Conservation (phyloP, 2,329 filamentous ascomycete genomes). For the Pseudomassariella vexata region DNA sequence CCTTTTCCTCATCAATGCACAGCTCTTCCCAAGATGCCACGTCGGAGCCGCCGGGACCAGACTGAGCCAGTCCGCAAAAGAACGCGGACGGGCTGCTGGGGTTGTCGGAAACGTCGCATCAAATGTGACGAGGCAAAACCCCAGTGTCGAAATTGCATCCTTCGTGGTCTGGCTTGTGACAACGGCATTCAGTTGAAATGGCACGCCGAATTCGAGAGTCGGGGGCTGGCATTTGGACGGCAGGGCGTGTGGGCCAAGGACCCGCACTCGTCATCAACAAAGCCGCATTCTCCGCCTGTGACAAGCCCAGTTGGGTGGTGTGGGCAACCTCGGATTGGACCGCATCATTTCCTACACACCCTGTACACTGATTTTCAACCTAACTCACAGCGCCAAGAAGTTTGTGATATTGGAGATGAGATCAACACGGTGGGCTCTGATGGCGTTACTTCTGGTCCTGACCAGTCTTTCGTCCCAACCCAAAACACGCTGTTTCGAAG, state of each 20-base stretch:
- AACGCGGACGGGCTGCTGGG: constrained; percentile 4
- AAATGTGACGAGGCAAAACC: constrained; percentile 7
- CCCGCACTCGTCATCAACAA: constrained; percentile 2
- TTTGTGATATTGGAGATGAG: too few relatives aligned
- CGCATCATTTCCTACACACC: constrained; percentile 11
- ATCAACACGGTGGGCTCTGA: too few relatives aligned
- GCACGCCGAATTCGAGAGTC: constrained; percentile 30
- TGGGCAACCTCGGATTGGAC: constrained; percentile 5
- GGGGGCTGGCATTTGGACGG: constrained; percentile 34
- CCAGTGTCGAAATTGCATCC: constrained; percentile 2
- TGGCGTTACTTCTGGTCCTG: too few relatives aligned
- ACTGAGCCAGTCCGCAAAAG: constrained; percentile 1
- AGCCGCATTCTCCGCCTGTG: constrained; percentile 11
- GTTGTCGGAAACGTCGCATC: constrained; percentile 1
- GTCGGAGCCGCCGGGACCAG: constrained; percentile 3
- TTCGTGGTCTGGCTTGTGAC: constrained; percentile 5
- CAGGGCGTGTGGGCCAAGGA: constrained; percentile 31
- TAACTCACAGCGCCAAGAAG: too few relatives aligned
- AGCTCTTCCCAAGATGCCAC: too few relatives aligned
- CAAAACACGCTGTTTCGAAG: too few relatives aligned
- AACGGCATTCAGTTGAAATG: constrained; percentile 11
- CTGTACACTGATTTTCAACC: constrained; percentile 1
- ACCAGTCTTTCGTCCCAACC: too few relatives aligned
- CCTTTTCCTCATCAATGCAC: too few relatives aligned
- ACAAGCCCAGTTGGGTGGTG: constrained; percentile 9